These are phyloP conservation scores for Zygotorulaspora sp. DNA, from an alignment of 805 yeast genomes.

Conservation along the genomic window DNA sequence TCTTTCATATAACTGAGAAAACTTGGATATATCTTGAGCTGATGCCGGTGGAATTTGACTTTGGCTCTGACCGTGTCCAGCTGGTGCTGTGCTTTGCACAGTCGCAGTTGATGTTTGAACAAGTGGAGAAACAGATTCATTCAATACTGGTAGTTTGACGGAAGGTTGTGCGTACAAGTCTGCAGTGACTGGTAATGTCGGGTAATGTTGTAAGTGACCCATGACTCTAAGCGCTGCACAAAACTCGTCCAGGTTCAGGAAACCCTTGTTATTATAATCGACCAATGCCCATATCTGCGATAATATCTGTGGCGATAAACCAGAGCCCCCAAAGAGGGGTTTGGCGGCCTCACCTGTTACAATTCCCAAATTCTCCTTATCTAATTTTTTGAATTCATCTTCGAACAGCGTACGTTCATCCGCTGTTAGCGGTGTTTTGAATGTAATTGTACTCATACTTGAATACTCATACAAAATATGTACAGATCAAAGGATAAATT, in stretches of 20 bases:
- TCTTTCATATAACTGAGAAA: slow-evolving; percentile 67
- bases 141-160: slow-evolving; percentile 39
- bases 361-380: slow-evolving; percentile 70
- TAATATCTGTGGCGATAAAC: slow-evolving; percentile 67
- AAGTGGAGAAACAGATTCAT: slow-evolving; percentile 55
- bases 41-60: slow-evolving; percentile 48
- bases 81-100: slow-evolving; percentile 6
- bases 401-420: slow-evolving; percentile 76
- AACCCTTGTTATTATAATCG: slow-evolving; percentile 86
- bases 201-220: slow-evolving; percentile 77
- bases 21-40: slow-evolving; percentile 55
- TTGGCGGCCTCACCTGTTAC: slow-evolving; percentile 87
- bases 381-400: slow-evolving; percentile 73
- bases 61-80: too few relatives aligned
- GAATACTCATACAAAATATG: too few relatives aligned
- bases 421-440: slow-evolving; percentile 46
- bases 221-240: slow-evolving; percentile 82
- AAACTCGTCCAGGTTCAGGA: slow-evolving; percentile 74
- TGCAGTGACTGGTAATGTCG: slow-evolving; percentile 43
- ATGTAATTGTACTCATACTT: slow-evolving; percentile 24
- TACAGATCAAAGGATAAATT: too few relatives aligned
- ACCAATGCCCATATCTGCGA: slow-evolving; percentile 94
- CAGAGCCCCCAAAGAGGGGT: slow-evolving; percentile 77
- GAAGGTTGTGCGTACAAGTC: slow-evolving; percentile 34
- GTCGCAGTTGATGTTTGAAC: slow-evolving; percentile 38